Base-by-base conservation (phyloP, 768 basidiomycete genomes). In the Myochromella boudieri region DNA sequence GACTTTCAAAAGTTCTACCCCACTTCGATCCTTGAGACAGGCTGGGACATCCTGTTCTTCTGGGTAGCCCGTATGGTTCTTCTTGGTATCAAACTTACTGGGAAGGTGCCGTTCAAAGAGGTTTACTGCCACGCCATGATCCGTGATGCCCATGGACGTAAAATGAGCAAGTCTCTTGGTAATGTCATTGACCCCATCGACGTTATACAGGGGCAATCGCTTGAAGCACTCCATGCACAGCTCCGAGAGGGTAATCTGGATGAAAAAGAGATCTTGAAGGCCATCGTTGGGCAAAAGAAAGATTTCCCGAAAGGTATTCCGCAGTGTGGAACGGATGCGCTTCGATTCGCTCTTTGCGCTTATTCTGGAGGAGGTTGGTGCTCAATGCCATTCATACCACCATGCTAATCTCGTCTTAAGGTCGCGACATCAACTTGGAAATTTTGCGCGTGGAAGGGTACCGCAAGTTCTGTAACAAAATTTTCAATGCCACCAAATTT, bases 21-120 rank as follows among this genome's bases (percentile, higher is more conserved):
- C 0, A 70, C 91, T 2, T 80, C 84, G n/a, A 57, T 98, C 34
- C 81, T 98, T 24, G 97, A 98, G 70, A 99, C 97, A 0, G 97
- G 97, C 37, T 98, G 97, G 95, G 97, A 98, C 54, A 98, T 98
- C 59, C 68, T 99, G n/a, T 95, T 95, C 78, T 98, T 98, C 81
- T 99, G 97, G 97, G 95, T 98, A 6, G 95, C 97, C 12, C 87
- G 97, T 33, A 99, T 98, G 95, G 95, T 90, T 39, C 71, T 99
- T 60, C 82, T 98, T 27, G 95, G 97, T 33, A 70, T 92, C 57
- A 78, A 87, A 46, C 81, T 97, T 37, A 99, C 97, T 0, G 94
- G 80, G 21, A 67, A 88, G 59, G 80, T 99, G 74, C 97, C 97
- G 1, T 99, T 98, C 79, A 76, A 81, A 38, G 95, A 99, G 68